phyloP scores from a whole-genome alignment of 306 rosid species.

The Astragalus membranaceus region DNA sequence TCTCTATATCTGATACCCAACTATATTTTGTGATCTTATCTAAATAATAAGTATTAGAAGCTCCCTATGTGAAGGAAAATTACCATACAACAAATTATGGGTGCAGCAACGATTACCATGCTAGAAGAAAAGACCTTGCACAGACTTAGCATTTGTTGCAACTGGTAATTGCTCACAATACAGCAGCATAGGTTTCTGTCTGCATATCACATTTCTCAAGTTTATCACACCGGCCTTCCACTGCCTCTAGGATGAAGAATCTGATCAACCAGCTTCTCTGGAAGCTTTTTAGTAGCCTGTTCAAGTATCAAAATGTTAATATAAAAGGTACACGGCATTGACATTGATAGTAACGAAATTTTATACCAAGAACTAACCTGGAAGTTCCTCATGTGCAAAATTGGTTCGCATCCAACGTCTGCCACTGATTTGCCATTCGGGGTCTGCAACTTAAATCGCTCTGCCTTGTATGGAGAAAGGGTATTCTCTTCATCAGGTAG shows the following conservation, averaged over 20 bases:
- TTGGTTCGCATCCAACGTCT: conserved; percentile 94
- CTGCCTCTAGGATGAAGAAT: conserved; percentile 35
- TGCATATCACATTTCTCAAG: no score
- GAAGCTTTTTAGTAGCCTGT: conserved; percentile 77
- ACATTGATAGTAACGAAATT: neutral
- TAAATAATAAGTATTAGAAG: neutral
- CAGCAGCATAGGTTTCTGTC: conserved; percentile 6
- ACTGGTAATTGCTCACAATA: conserved; percentile 6
- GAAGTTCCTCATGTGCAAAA: conserved; percentile 94
- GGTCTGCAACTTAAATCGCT: conserved; percentile 62
- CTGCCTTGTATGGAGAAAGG: conserved; percentile 59
- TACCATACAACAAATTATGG: conserved; percentile 9
- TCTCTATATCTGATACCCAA: conserved; percentile 10
- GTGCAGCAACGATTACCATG: neutral
- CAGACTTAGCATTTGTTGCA: conserved; percentile 5
- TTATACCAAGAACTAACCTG: conserved; percentile 53
- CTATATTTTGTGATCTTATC: neutral
- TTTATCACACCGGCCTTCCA: conserved; percentile 11
- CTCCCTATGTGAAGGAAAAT: neutral
- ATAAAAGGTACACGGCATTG: neutral
- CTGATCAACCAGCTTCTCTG: conserved; percentile 73
- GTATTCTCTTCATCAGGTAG: conserved; percentile 44
- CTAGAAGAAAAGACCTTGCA: neutral
- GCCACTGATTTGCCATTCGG: conserved; percentile 85
- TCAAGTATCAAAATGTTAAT: conserved; percentile 14